Evolutionary conservation across 108 stramenopile genomes (phyloP), one percentile per base, ranked within the genome.

Genomic region (Cyclotella cryptica): DNA sequence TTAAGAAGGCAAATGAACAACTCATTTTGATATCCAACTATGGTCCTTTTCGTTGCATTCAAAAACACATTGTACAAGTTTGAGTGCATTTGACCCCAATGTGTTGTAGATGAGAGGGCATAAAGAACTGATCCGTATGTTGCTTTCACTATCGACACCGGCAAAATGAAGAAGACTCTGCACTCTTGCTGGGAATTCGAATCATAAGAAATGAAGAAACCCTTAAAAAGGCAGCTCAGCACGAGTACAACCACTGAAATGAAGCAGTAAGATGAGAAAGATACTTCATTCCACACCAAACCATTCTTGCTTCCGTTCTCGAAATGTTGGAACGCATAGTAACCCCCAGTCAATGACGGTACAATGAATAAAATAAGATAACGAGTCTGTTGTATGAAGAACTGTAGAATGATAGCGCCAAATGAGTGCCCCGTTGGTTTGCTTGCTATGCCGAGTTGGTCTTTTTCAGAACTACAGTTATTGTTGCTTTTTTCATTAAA

Each of bases 121-220:
- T 74, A 69, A 39, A 80, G 51, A 0, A 69, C 41, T 14, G 66
- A 68, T 35, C 79, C 72, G 39, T 52, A 54, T 13, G 79, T 73
- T 24, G 72, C 35, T 46, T 80, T 80, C 30, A 80, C 42, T 27
- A 63, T 44, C 51, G 67, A 72, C n/a, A 80, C 14, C 13, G 63
- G 45, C 13, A 80, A 43, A 17, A 54, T 43, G 15, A 80, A 24
- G 12, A 55, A 19, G 21, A 67, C 58, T 14, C 55, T 41, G 66
- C 66, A 57, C 60, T 57, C 30, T 30, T 27, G 17, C 51, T 54
- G 66, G 1, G 55, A 43, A 21, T 46, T 44, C 44, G 21, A 68
- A 21, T 35, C 47, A 69, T 59, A 62, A 46, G 22, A 27, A 59
- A 63, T 24, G 28, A 41, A 24, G 6, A 60, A 24, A 26, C 49